phyloP scores from a whole-genome alignment of 345 rosid species.

The Eucalyptus curtisii region DNA sequence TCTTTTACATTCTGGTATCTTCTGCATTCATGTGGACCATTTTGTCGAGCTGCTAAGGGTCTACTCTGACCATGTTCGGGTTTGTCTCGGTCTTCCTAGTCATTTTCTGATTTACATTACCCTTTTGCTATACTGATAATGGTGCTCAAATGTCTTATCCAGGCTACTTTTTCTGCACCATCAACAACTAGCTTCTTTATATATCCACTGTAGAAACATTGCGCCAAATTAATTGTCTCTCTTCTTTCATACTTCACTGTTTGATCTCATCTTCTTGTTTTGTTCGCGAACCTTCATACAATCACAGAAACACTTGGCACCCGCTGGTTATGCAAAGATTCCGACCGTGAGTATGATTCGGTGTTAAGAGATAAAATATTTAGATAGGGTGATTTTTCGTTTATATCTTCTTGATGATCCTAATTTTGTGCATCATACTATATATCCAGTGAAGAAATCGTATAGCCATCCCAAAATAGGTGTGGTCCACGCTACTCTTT shows the following conservation, averaged over 20 bases:
- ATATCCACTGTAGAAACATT: not conserved
- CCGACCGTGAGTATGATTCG: conserved; percentile 48
- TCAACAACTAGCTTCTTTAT: not conserved
- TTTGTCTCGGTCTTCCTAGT: not conserved
- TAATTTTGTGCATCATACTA: not conserved
- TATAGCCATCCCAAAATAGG: not conserved
- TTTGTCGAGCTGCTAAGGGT: conserved; percentile 39
- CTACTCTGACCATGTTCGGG: conserved; percentile 67
- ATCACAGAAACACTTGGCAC: conserved; percentile 92
- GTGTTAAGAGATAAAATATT: not conserved
- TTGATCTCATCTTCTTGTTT: not conserved
- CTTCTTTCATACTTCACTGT: not conserved
- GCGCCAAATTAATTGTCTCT: not conserved
- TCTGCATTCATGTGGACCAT: conserved; percentile 56
- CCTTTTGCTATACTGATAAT: not conserved
- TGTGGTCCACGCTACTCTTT: not conserved
- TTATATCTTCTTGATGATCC: not conserved
- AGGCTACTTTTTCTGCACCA: not conserved
- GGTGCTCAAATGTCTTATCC: not conserved
- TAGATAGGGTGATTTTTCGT: not conserved
- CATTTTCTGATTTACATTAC: not conserved
- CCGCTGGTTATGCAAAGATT: conserved; percentile 65
- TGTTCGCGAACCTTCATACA: not conserved
- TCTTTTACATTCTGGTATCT: conserved; percentile 27
- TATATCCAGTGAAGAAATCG: not conserved